Base-by-base conservation (phyloP, 2,329 filamentous ascomycete genomes). In the Fusarium neocosmosporiellum region DNA sequence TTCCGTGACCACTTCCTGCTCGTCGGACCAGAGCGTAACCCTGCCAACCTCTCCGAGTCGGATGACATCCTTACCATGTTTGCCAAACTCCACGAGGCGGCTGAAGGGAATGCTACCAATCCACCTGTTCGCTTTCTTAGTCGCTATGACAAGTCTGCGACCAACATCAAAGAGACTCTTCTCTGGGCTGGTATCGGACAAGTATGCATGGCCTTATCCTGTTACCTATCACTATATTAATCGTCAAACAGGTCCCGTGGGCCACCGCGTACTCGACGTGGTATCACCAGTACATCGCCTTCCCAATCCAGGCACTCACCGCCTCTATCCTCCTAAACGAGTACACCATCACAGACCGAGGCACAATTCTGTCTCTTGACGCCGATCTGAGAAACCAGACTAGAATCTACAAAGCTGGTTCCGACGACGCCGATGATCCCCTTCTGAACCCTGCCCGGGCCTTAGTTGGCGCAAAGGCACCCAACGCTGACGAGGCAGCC, bases 1-100 rank as follows among this genome's bases (percentile, higher is more conserved):
- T 87, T 84, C 75, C 83, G 83, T 6, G 86, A 87, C 60, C 84
- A 86, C 64, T 86, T 86, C 68, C 75, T 85, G 34, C 81, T 87
- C 3, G 80, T 83, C 6, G 85, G 84, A 0, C 80, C 80, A 11
- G 59, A 57, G 41, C 69, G 76, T 10, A 84, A 84, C 46, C 72
- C 72, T 2, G 72, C 68, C 79, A 79, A 78, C 0, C 68, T 84
- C 9, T 75, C 78, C 22, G 69, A 78, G n/a, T 46, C 54, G 6
- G 64, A 75, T 18, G 77, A 82, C 43, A 80, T 81, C 33, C 46
- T 69, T 5, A 78, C 73, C n/a, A 83, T 78, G 22, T 84, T 83
- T 59, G 78, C 79, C 8, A 75, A 70, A 14, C 72, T 86, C 7
- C 79, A 80, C 24, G 68, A 78, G 0, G 79, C 81, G 5, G 81